phyloP scores from a whole-genome alignment of 176 grass and related monocot genomes.

The Juncus inflexus region DNA sequence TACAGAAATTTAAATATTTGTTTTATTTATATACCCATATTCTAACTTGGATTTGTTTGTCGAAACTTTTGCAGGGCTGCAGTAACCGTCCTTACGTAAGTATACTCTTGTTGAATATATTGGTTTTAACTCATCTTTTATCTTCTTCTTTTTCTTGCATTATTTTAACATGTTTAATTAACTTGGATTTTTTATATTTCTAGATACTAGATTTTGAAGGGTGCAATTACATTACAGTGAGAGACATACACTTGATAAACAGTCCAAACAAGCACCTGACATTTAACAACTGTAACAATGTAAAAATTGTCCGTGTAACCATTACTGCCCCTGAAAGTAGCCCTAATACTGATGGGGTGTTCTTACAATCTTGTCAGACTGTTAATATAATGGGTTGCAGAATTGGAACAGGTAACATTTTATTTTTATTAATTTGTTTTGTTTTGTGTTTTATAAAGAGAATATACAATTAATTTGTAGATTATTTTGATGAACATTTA shows the following conservation, averaged over 20 bases:
- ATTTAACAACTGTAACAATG: conserved; percentile 37
- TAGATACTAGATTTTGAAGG: conserved; percentile 39
- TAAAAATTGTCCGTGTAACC: conserved; percentile 15
- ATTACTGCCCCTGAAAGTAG: conserved; percentile 49
- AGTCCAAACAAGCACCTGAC: conserved; percentile 54
- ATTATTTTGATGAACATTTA: conserved; percentile 22
- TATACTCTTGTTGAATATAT: neutral
- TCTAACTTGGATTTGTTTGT: conserved; percentile 19
- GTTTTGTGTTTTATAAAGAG: neutral
- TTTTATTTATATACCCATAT: neutral
- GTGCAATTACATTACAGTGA: conserved; percentile 45
- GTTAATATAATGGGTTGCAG: conserved; percentile 32
- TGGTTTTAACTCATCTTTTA: too few species aligned
- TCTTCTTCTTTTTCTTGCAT: neutral
- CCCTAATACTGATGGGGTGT: conserved; percentile 73
- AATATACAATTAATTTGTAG: neutral
- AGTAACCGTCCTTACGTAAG: conserved; percentile 47
- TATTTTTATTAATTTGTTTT: neutral
- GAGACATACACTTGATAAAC: conserved; percentile 34
- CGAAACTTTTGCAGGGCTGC: conserved; percentile 33
- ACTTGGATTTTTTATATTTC: too few species aligned
- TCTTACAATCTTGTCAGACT: conserved; percentile 23
- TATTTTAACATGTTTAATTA: neutral
- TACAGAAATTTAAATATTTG: neutral
- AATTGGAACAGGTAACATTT: conserved; percentile 44